Evolutionary conservation across 495 filamentous ascomycete species (phyloP).

Genomic region (Aspergillus steynii): DNA sequence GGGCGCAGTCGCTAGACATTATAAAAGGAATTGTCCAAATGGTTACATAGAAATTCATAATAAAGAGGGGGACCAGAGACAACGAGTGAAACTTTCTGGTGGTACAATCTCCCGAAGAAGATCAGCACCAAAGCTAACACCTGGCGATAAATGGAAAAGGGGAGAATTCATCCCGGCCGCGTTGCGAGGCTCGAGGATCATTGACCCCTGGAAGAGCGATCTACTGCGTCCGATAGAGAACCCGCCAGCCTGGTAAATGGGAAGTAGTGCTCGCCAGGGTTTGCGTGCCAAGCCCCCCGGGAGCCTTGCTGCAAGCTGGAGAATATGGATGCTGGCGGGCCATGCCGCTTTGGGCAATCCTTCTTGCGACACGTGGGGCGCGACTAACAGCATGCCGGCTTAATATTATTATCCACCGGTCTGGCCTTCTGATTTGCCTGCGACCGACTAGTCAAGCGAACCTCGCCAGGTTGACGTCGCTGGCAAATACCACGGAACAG

Average conservation of each 20-base stretch:
- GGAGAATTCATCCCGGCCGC: no score
- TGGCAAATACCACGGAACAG: not conserved
- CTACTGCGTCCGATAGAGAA: no score
- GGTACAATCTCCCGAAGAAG: not conserved
- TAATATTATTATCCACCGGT: not conserved
- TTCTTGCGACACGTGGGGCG: not conserved
- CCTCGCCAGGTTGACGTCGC: no score
- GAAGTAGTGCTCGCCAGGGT: no score
- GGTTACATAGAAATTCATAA: no score
- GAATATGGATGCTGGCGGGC: not conserved
- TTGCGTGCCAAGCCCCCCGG: not conserved
- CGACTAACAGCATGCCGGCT: not conserved
- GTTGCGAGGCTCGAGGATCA: no score
- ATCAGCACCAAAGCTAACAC: no score
- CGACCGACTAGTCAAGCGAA: no score
- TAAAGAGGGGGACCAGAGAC: not conserved
- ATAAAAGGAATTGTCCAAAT: no score
- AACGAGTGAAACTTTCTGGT: not conserved
- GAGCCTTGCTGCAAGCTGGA: not conserved
- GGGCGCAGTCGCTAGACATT: no score
- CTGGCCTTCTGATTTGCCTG: not conserved
- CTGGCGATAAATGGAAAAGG: no score
- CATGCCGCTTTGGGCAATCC: not conserved
- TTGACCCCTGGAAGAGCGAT: no score
- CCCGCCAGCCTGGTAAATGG: not conserved